Conservation (phyloP, 805 yeast genomes). For the Candida dendrica region DNA sequence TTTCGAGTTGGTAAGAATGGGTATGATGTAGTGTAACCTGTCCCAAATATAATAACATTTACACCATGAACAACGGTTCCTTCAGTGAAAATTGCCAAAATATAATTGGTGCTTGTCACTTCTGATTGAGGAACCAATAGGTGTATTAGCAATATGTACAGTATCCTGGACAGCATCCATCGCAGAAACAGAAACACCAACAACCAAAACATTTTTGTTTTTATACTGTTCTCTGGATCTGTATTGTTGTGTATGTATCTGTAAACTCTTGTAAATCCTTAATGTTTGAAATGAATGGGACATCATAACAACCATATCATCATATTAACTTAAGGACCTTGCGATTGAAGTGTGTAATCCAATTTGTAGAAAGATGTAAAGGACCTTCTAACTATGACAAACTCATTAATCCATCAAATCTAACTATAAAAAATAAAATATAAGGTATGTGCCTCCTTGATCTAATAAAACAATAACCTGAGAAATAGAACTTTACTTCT, state of each 20-base stretch:
- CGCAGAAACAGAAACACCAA: constrained; percentile 38
- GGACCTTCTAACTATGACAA: too few species aligned
- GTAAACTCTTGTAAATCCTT: constrained; percentile 39
- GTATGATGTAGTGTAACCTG: constrained; percentile 53
- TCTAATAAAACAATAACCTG: too few species aligned
- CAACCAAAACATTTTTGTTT: constrained; percentile 33
- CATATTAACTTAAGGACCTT: too few species aligned
- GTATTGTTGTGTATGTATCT: constrained; percentile 27
- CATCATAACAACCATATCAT: constrained; percentile 53
- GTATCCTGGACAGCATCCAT: constrained; percentile 36
- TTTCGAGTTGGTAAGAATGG: constrained; percentile 20
- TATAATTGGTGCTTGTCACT: constrained; percentile 3
- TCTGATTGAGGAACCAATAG: constrained; percentile 42
- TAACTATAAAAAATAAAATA: too few species aligned
- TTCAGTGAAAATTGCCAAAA: constrained; percentile 11
- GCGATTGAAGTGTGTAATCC: too few species aligned
- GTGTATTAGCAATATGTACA: constrained; percentile 23
- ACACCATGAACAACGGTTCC: constrained; percentile 17
- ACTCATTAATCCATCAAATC: too few species aligned
- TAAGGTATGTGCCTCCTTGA: too few species aligned
- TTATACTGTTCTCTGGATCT: constrained; percentile 28
- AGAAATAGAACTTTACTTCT: too few species aligned
- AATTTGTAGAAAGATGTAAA: too few species aligned
- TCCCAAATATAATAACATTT: constrained; percentile 55
- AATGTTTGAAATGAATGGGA: constrained; percentile 46